Conservation (phyloP, 2,329 filamentous ascomycete genomes). For the Cladosporium phlei region DNA sequence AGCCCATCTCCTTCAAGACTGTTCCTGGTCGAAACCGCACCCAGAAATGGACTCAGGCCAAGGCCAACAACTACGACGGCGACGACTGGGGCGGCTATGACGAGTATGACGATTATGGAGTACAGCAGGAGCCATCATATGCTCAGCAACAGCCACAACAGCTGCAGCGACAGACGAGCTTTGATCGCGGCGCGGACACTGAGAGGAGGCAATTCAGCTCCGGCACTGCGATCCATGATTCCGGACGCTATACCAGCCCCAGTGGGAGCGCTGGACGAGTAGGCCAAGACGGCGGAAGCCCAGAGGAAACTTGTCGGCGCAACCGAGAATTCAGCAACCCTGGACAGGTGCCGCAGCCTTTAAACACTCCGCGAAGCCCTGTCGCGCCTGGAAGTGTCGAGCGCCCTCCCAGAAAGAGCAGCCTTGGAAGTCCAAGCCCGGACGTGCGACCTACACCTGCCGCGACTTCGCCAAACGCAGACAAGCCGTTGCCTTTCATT, state of each 20-base stretch:
- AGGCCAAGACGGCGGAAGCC: background rate
- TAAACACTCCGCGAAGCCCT: slow-evolving; percentile 41
- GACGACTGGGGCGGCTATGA: slow-evolving; percentile 80
- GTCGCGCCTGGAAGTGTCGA: slow-evolving; percentile 35
- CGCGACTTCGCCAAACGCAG: slow-evolving; percentile 27
- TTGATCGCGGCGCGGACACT: slow-evolving; percentile 46
- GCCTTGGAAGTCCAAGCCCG: slow-evolving; percentile 42
- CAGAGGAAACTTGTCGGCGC: slow-evolving; percentile 16
- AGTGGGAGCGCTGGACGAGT: background rate
- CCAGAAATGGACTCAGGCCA: slow-evolving; percentile 91
- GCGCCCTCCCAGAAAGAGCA: slow-evolving; percentile 60
- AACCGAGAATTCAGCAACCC: slow-evolving; percentile 49
- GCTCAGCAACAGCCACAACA: slow-evolving; percentile 22
- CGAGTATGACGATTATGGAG: slow-evolving; percentile 54
- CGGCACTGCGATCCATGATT: slow-evolving; percentile 7
- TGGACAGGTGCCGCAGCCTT: slow-evolving; percentile 45
- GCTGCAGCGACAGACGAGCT: slow-evolving; percentile 44
- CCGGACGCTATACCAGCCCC: background rate
- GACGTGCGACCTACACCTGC: slow-evolving; percentile 17
- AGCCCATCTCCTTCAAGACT: slow-evolving; percentile 64
- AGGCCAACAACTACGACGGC: slow-evolving; percentile 79
- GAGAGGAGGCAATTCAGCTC: slow-evolving; percentile 47
- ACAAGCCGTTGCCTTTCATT: slow-evolving; percentile 59
- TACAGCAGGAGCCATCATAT: slow-evolving; percentile 40
- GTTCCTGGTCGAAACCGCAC: slow-evolving; percentile 88